Conservation (phyloP, 2,329 filamentous ascomycete species). For the Catunica adiposa region DNA sequence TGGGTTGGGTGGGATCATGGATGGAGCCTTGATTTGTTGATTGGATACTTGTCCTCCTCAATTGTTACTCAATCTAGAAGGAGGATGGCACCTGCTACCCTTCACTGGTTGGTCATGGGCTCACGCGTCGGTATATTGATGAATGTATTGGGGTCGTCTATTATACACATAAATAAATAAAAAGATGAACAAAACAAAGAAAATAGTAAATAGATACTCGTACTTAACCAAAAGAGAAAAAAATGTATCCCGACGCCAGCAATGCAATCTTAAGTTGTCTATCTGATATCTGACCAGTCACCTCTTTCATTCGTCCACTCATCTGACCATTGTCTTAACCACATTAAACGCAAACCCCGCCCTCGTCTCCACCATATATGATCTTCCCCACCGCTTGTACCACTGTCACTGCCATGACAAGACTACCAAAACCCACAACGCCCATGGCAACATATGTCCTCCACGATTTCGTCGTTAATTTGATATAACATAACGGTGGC, state of each 20-base stretch:
- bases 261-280: background rate
- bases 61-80: too few relatives aligned
- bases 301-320: background rate
- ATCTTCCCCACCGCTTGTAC: slow-evolving; percentile 58
- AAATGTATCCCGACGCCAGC: background rate
- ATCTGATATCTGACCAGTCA: background rate
- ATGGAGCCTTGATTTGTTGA: too few relatives aligned
- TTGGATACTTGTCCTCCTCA: too few relatives aligned
- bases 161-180: background rate
- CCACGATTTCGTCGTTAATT: slow-evolving; percentile 63
- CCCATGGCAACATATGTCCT: slow-evolving; percentile 55
- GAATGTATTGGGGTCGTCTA: too few relatives aligned
- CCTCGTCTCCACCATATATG: slow-evolving; percentile 25
- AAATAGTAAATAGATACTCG: background rate
- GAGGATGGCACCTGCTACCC: too few relatives aligned
- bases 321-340: background rate
- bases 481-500: slow-evolving; percentile 88
- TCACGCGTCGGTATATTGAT: too few relatives aligned
- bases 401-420: slow-evolving; percentile 68
- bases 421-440: slow-evolving; percentile 60
- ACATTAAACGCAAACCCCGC: background rate
- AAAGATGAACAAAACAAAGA: background rate
- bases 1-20: too few relatives aligned
- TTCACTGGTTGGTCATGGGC: too few relatives aligned
- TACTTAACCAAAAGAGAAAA: too few relatives aligned